Evolutionary conservation across 1,284 basidiomycete species (phyloP).

Genomic region (Ustilago lituana): DNA sequence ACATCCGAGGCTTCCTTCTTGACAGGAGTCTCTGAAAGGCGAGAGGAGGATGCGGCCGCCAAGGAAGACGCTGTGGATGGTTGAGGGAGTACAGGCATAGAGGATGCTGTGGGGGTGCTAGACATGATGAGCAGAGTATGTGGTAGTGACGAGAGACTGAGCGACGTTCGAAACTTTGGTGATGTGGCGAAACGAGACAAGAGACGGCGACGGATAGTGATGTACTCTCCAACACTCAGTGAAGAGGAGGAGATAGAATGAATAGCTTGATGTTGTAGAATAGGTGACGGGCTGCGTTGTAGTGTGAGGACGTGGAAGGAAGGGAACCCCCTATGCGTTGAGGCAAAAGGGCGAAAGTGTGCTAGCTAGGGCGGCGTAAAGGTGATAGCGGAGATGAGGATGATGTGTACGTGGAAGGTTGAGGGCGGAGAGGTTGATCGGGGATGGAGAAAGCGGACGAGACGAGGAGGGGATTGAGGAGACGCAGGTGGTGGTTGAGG

Average conservation of each 20-base stretch:
- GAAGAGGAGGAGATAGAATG: slow-evolving; percentile 36
- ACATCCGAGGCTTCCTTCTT: slow-evolving; percentile 21
- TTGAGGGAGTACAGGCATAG: slow-evolving; percentile 9
- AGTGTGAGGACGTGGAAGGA: slow-evolving; percentile 10
- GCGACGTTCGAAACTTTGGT: slow-evolving; percentile 1
- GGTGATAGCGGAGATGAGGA: background rate
- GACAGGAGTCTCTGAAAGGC: slow-evolving; percentile 26
- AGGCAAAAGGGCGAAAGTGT: slow-evolving; percentile 19
- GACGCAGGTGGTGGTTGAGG: slow-evolving; percentile 19
- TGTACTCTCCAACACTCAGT: slow-evolving; percentile 40
- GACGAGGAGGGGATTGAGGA: slow-evolving; percentile 7
- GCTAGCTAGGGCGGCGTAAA: background rate
- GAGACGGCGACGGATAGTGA: too few relatives aligned
- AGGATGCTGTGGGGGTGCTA: slow-evolving; percentile 12
- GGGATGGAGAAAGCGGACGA: background rate
- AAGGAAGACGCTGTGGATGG: slow-evolving; percentile 15
- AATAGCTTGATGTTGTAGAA: background rate
- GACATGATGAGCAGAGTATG: slow-evolving; percentile 25
- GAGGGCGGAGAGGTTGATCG: background rate
- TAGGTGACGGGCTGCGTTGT: slow-evolving; percentile 2
- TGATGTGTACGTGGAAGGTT: slow-evolving; percentile 30
- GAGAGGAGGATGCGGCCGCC: slow-evolving; percentile 25
- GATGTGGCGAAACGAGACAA: background rate
- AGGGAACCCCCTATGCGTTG: slow-evolving; percentile 30
- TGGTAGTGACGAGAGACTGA: slow-evolving; percentile 11